Evolutionary conservation across 805 yeast genomes (phyloP).

Genomic region (Candida incommunis): DNA sequence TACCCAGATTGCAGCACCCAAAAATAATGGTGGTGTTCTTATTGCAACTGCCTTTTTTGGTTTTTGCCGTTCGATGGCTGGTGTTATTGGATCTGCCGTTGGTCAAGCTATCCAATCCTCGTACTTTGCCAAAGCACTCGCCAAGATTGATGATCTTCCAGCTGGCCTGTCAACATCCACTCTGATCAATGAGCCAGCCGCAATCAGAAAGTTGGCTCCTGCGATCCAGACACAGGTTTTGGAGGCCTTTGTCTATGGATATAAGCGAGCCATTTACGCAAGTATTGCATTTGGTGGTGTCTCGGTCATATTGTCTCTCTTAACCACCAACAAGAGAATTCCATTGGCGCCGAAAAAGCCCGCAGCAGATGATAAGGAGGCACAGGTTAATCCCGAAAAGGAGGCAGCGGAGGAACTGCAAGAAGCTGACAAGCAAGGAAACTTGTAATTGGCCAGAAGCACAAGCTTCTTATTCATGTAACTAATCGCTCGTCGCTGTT

Average conservation of each 20-base stretch:
- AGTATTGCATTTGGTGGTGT: slow-evolving; percentile 7
- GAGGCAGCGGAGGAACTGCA: too few relatives aligned
- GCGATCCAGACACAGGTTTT: slow-evolving; percentile 4
- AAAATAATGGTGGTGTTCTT: slow-evolving; percentile 16
- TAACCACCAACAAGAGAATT: slow-evolving; percentile 9
- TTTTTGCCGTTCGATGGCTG: slow-evolving; percentile 18
- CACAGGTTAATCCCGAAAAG: too few relatives aligned
- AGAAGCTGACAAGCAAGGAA: too few relatives aligned
- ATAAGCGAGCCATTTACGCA: slow-evolving; percentile 9
- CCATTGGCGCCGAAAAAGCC: slow-evolving; percentile 1
- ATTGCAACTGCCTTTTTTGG: slow-evolving; percentile 22
- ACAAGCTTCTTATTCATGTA: too few relatives aligned
- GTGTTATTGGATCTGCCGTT: slow-evolving; percentile 19
- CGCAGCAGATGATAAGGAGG: background rate
- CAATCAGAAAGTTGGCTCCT: slow-evolving; percentile 6
- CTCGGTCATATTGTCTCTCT: slow-evolving; percentile 6
- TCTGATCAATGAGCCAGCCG: slow-evolving; percentile 9
- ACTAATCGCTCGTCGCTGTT: too few relatives aligned
- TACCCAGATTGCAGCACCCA: slow-evolving; percentile 19
- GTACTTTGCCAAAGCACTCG: slow-evolving; percentile 25
- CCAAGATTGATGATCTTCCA: background rate
- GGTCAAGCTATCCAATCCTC: slow-evolving; percentile 19
- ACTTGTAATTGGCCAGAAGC: too few relatives aligned
- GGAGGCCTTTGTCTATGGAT: slow-evolving; percentile 8
- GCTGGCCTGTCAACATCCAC: background rate